A percentile compares a stretch with the other conserved stretches of the same genome.
These are phyloP conservation scores for Neofusicoccum laricinum DNA, from an alignment of 2,329 filamentous ascomycete species.

Conservation along the genomic window DNA sequence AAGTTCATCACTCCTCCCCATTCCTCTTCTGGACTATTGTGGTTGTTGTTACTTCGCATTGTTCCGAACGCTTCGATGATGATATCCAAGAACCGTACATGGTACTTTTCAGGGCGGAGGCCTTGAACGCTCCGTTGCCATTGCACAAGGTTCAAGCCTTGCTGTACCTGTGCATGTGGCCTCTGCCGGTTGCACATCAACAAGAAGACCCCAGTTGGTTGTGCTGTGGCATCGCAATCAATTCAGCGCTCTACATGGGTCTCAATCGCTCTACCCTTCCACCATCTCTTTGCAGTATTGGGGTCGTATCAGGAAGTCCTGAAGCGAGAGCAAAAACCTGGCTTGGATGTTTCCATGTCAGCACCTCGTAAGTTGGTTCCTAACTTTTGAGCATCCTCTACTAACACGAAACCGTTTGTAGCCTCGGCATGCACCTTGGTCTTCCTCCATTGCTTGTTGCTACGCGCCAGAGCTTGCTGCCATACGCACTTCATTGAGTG, in stretches of 20 bases:
- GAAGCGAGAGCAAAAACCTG: constrained; percentile 23
- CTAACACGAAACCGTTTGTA: too few relatives aligned
- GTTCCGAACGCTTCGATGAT: too few relatives aligned
- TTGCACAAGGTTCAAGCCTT: constrained; percentile 23
- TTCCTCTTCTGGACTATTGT: constrained; percentile 26
- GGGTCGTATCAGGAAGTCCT: constrained; percentile 19
- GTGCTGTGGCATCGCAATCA: constrained; percentile 24
- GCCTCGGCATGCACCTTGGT: too few relatives aligned
- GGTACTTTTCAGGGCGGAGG: constrained; percentile 16
- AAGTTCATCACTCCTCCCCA: constrained; percentile 20
- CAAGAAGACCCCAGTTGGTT: constrained; percentile 24
- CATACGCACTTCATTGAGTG: neutral
- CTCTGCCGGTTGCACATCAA: constrained; percentile 20
- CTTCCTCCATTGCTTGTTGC: too few relatives aligned
- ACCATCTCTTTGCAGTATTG: constrained; percentile 22
- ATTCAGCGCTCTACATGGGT: constrained; percentile 25
- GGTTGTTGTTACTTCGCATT: constrained; percentile 16
- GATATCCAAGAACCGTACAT: neutral
- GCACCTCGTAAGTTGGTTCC: constrained; percentile 20
- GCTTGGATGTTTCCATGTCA: constrained; percentile 23
- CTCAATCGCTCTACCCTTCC: constrained; percentile 21
- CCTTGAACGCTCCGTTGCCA: constrained; percentile 23
- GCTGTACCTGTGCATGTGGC: constrained; percentile 22
- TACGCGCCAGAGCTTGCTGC: too few relatives aligned
- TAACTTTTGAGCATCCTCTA: neutral